phyloP scores from a whole-genome alignment of 2,329 filamentous ascomycete genomes.

The Neonectria hederae region DNA sequence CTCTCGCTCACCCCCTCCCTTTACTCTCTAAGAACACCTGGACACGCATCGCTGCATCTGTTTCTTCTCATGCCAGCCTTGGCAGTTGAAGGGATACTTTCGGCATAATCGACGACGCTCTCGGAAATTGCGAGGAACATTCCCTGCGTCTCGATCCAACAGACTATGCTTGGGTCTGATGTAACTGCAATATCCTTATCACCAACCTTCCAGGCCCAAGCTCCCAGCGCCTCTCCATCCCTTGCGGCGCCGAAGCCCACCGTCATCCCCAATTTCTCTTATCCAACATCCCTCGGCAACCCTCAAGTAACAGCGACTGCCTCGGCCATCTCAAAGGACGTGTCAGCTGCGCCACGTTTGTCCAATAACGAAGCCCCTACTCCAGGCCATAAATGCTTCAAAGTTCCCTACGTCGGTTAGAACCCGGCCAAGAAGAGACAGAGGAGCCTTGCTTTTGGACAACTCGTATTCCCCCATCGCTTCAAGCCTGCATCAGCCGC shows the following conservation, averaged over 20 bases:
- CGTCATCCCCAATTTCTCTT: slow-evolving; percentile 37
- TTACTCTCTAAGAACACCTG: neutral
- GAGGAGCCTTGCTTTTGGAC: slow-evolving; percentile 10
- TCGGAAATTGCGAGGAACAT: neutral
- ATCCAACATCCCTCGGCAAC: slow-evolving; percentile 28
- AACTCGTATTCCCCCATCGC: slow-evolving; percentile 7
- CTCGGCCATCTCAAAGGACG: neutral
- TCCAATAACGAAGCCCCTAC: neutral
- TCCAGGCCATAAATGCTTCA: neutral
- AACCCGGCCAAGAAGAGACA: slow-evolving; percentile 13
- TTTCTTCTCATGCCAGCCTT: neutral
- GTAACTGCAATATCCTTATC: neutral
- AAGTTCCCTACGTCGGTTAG: slow-evolving; percentile 16
- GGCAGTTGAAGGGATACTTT: neutral
- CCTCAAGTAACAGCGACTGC: slow-evolving; percentile 1
- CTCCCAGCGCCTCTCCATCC: slow-evolving; percentile 1
- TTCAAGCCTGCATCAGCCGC: slow-evolving; percentile 1
- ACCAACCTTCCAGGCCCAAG: slow-evolving; percentile 15
- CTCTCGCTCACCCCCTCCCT: neutral
- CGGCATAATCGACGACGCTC: neutral
- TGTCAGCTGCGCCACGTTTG: neutral
- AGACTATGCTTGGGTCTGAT: slow-evolving; percentile 23
- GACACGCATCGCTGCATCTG: neutral
- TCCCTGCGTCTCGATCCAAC: neutral
- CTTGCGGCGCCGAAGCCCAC: neutral